Evolutionary conservation across 179 eudicot species (phyloP).

Genomic region (Silene noctiflora): DNA sequence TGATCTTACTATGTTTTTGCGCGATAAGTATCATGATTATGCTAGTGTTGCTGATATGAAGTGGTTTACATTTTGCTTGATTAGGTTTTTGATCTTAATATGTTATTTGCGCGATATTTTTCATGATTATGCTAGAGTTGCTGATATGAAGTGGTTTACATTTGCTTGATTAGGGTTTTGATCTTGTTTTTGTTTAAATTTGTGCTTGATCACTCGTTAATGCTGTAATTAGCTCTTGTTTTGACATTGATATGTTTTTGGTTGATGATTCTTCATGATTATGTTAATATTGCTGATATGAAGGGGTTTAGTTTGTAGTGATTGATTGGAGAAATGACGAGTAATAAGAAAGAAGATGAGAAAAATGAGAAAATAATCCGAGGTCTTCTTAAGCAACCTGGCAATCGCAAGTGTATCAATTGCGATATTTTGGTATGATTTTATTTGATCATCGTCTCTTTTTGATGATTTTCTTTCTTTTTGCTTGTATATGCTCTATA

Average conservation of each 20-base stretch:
- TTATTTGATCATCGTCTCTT: background rate
- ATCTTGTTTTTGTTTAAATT: background rate
- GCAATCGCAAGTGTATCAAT: constrained; percentile 84
- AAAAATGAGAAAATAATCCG: constrained; percentile 75
- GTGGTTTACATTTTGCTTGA: background rate
- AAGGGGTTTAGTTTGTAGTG: constrained; percentile 19
- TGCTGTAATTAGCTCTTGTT: background rate
- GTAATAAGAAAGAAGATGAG: constrained; percentile 76
- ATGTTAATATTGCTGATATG: background rate
- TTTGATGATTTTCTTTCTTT: background rate
- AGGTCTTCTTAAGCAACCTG: constrained; percentile 74
- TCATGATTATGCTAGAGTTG: background rate
- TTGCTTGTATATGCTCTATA: background rate
- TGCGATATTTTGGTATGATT: constrained; percentile 82
- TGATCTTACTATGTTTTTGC: background rate
- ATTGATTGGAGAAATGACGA: constrained; percentile 49
- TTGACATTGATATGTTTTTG: background rate
- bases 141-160: background rate
- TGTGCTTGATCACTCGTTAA: background rate
- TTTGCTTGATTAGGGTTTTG: background rate
- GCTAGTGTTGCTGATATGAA: background rate
- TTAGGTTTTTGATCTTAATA: background rate
- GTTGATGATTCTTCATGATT: background rate
- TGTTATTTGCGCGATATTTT: background rate
- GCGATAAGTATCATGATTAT: background rate